Percentiles rank a stretch among this genome's conserved stretches.
Evolutionary conservation across 2,329 filamentous ascomycete species (phyloP).

Genomic region (Claviceps sp.): DNA sequence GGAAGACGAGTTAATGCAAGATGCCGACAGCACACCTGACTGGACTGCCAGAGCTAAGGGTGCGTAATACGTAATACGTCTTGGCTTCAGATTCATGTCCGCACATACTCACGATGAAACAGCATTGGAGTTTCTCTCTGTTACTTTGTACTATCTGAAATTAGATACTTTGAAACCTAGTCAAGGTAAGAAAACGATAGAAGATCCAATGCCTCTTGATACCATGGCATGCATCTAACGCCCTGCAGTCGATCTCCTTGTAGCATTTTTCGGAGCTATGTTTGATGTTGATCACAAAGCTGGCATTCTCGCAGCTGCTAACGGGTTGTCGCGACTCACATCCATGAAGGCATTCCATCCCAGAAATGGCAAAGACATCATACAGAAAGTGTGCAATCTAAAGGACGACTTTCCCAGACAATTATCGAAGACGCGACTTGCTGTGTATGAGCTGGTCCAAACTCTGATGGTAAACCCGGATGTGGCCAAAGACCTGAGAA

Average conservation of each 20-base stretch:
- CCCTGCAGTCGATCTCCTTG: constrained; percentile 28
- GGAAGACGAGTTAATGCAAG: constrained; percentile 21
- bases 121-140: constrained; percentile 45
- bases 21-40: constrained; percentile 30
- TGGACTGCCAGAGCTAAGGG: constrained; percentile 41
- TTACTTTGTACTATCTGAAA: constrained; percentile 36
- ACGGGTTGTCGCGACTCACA: constrained; percentile 35
- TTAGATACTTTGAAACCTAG: constrained; percentile 32
- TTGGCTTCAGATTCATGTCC: not conserved
- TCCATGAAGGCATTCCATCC: constrained; percentile 39
- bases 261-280: constrained; percentile 44
- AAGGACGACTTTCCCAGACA: constrained; percentile 45
- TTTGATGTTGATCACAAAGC: constrained; percentile 46
- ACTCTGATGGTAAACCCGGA: constrained; percentile 29
- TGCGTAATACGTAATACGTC: constrained; percentile 10
- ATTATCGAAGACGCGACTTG: constrained; percentile 34
- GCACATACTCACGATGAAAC: not conserved
- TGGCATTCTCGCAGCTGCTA: constrained; percentile 41
- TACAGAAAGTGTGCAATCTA: constrained; percentile 34
- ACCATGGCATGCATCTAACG: not conserved
- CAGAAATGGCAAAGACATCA: constrained; percentile 32
- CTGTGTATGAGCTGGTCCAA: constrained; percentile 36
- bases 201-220: not conserved
- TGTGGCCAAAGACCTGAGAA: constrained; percentile 30
- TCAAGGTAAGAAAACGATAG: constrained; percentile 26